These are phyloP conservation scores for Geotrichum aggregatum DNA, from an alignment of 1,139 yeast genomes.

Conservation along the genomic window DNA sequence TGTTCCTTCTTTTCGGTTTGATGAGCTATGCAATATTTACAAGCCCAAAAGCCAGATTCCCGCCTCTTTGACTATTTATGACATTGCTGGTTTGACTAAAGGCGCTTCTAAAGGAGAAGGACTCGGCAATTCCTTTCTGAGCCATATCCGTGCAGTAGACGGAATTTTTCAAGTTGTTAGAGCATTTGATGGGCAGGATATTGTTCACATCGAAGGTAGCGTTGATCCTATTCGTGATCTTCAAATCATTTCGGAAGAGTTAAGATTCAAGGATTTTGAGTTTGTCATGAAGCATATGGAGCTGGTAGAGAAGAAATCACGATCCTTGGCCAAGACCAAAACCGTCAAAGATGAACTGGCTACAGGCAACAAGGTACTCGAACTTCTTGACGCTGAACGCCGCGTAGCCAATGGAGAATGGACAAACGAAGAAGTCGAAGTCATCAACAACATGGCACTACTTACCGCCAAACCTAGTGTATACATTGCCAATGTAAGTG, in stretches of 20 bases:
- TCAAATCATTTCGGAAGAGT: slow-evolving; percentile 80
- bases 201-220: slow-evolving; percentile 90
- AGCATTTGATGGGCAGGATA: slow-evolving; percentile 90
- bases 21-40: slow-evolving; percentile 61
- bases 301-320: slow-evolving; percentile 51
- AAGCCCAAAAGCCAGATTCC: slow-evolving; percentile 71
- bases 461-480: slow-evolving; percentile 93
- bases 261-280: slow-evolving; percentile 90
- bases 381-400: slow-evolving; percentile 68
- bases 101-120: slow-evolving; percentile 97
- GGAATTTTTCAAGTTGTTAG: slow-evolving; percentile 94
- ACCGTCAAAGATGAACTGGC: slow-evolving; percentile 87
- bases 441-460: slow-evolving; percentile 74
- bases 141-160: slow-evolving; percentile 93
- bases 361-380: slow-evolving; percentile 68
- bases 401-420: slow-evolving; percentile 86
- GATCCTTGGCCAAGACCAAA: slow-evolving; percentile 48
- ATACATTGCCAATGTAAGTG: slow-evolving; percentile 81
- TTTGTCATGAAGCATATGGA: slow-evolving; percentile 83
- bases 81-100: slow-evolving; percentile 92
- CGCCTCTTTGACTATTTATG: slow-evolving; percentile 84
- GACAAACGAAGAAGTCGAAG: slow-evolving; percentile 84
- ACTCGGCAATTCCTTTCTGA: slow-evolving; percentile 90
- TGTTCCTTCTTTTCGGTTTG: slow-evolving; percentile 86
- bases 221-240: slow-evolving; percentile 89